Evolutionary conservation across 148 eudicot species (phyloP).

Genomic region (Diospyros lotus): DNA sequence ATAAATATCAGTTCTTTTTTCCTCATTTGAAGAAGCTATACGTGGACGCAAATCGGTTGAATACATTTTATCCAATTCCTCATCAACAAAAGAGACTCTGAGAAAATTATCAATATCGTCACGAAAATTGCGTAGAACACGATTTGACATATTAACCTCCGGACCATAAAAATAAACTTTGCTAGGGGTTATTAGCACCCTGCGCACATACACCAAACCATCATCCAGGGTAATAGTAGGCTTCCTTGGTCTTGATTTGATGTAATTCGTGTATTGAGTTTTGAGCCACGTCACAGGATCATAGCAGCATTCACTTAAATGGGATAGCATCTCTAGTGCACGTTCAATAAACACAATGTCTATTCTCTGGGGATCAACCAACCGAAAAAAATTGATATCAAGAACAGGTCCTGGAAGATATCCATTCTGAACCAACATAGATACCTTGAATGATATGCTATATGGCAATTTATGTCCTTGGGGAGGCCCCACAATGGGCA

Average conservation of each 20-base stretch:
- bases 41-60: conserved; percentile 47
- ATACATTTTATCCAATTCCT: conserved; percentile 69
- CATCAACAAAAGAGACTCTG: conserved; percentile 88
- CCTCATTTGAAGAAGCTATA: conserved; percentile 30
- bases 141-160: conserved; percentile 68
- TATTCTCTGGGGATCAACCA: conserved; percentile 53
- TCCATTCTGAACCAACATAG: conserved; percentile 69
- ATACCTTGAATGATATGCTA: conserved; percentile 55
- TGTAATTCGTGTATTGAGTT: conserved; percentile 38
- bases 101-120: conserved; percentile 68
- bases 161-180: conserved; percentile 89
- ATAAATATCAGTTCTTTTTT: conserved; percentile 56
- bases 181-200: conserved; percentile 80
- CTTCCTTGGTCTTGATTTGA: conserved; percentile 29
- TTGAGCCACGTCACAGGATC: conserved; percentile 63
- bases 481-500: conserved; percentile 64
- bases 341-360: conserved; percentile 39
- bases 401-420: conserved; percentile 69
- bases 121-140: conserved; percentile 67
- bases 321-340: conserved; percentile 56
- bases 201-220: conserved; percentile 63
- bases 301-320: conserved; percentile 74
- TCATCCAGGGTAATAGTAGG: conserved; percentile 55
- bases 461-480: conserved; percentile 49
- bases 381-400: conserved; percentile 45